Base-by-base conservation (phyloP, 1,284 basidiomycete species). In the Stygiomarasmius scandens region DNA sequence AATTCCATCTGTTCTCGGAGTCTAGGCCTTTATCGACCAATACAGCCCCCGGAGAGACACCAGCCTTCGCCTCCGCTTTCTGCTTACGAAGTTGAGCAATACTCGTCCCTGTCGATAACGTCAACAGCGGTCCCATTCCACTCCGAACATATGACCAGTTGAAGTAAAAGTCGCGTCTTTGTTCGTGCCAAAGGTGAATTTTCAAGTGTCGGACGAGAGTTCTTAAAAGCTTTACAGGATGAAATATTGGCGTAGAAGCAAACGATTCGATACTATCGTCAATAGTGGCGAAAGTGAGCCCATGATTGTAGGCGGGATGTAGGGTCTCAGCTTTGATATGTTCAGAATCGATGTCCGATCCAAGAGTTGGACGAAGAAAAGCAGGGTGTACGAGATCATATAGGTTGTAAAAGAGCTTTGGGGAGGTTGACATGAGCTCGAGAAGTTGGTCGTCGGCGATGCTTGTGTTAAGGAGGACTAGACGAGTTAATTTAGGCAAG, bases 381-480 rank as follows among this genome's bases (percentile, higher is more conserved):
- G 45, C 20, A 16, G 67, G 67, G 44, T 71, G 68, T 14, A 69
- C 52, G 20, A 71, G 49, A 6, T 67, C 63, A n/a, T 66, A 61
- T 8, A 70, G 19, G 44, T 44, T 25, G 14, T 58, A 56, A 60
- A 70, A 69, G 3, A 65, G 58, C 19, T 47, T 24, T 1, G 67
- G 65, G 5, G 62, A n/a, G n/a, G 47, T 43, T 5, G 34, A 43
- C 10, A 68, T 22, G 10, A 71, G 59, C 0, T 45, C n/a, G 25
- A 44, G 45, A 14, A 47, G 46, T 10, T n/a, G 14, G 16, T 41
- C 27, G 20, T 51, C 20, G 27, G 27, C 16, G 11, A 22, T 20
- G 20, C 19, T 19, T 2, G 64, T 55, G 4, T 58, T 64, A 32
- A 71, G 59, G 23, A 71, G 22, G 9, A 63, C 46, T 9, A 72